Evolutionary conservation across 305 asterid genomes (phyloP).

Genomic region (Fraxinus velutina): DNA sequence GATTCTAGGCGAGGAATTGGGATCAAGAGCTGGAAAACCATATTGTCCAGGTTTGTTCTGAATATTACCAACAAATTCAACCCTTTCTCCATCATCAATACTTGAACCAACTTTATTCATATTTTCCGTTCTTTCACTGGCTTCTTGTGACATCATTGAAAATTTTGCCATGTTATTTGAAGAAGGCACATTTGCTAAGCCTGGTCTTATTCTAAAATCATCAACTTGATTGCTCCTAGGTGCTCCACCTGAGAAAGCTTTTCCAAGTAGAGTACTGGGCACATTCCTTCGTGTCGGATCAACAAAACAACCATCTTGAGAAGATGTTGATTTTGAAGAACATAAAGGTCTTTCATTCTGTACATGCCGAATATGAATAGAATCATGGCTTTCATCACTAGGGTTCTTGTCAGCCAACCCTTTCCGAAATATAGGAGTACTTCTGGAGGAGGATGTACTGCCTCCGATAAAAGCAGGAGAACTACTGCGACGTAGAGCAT

Average conservation of each 20-base stretch:
- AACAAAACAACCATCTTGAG: conserved; percentile 23
- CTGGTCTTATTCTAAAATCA: conserved; percentile 21
- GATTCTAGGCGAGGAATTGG: conserved; percentile 38
- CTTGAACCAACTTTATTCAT: conserved; percentile 23
- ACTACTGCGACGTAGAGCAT: conserved; percentile 21
- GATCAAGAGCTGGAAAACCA: conserved; percentile 29
- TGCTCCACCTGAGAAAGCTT: conserved; percentile 22
- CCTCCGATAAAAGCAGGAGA: conserved; percentile 22
- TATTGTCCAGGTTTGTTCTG: conserved; percentile 31
- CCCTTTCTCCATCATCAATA: conserved; percentile 26
- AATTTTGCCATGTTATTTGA: conserved; percentile 14
- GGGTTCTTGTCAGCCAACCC: conserved; percentile 33
- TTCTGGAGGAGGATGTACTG: conserved; percentile 35
- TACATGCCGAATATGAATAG: conserved; percentile 22
- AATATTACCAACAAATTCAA: conserved; percentile 23
- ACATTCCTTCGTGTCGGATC: conserved; percentile 30
- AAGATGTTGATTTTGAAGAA: conserved; percentile 20
- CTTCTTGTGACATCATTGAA: conserved; percentile 16
- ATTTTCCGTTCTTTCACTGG: conserved; percentile 32
- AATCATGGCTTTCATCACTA: conserved; percentile 27
- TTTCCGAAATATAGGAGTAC: conserved; percentile 26
- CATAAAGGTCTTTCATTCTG: conserved; percentile 26
- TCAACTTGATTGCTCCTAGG: conserved; percentile 23
- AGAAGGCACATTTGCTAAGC: conserved; percentile 30
- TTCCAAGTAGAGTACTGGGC: conserved; percentile 23